These are phyloP conservation scores for Colletotrichum sp. DNA, from an alignment of 2,329 filamentous ascomycete genomes.

Conservation along the genomic window DNA sequence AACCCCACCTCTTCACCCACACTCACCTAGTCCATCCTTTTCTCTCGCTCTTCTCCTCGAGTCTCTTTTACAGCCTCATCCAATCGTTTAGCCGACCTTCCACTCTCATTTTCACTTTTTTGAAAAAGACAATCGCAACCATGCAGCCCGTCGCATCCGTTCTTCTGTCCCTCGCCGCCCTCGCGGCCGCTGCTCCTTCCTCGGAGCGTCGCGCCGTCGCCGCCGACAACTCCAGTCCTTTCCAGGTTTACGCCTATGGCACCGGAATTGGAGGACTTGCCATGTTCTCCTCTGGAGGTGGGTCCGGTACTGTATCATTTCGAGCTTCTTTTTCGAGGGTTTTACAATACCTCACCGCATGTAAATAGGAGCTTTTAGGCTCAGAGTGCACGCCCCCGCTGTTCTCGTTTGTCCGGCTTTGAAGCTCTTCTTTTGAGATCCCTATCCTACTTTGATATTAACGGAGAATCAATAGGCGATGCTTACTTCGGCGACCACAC, in stretches of 20 bases:
- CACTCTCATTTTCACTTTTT: not conserved
- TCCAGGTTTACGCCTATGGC: slow-evolving; percentile 32
- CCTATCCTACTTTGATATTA: not conserved
- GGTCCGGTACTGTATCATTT: not conserved
- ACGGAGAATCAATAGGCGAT: not conserved
- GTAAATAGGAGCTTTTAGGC: not conserved
- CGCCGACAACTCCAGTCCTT: slow-evolving; percentile 13
- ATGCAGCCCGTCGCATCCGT: not conserved
- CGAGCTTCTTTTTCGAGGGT: not conserved
- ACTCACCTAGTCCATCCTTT: not conserved
- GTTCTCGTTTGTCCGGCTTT: not conserved
- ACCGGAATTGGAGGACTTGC: slow-evolving; percentile 26
- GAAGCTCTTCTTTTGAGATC: not conserved
- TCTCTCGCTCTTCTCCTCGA: not conserved
- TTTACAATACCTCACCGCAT: not conserved
- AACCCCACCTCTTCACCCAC: not conserved
- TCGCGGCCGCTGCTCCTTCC: not conserved
- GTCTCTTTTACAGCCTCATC: not conserved
- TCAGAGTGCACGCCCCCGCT: not conserved
- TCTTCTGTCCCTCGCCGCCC: slow-evolving; percentile 2
- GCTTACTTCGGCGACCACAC: slow-evolving; percentile 3
- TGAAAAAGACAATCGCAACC: not conserved
- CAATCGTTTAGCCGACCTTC: not conserved
- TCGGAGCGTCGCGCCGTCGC: slow-evolving; percentile 15
- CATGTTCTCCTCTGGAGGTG: slow-evolving; percentile 28